Conservation (phyloP, 371 early-diverging fungal genomes). For the Mortierella sp. region DNA sequence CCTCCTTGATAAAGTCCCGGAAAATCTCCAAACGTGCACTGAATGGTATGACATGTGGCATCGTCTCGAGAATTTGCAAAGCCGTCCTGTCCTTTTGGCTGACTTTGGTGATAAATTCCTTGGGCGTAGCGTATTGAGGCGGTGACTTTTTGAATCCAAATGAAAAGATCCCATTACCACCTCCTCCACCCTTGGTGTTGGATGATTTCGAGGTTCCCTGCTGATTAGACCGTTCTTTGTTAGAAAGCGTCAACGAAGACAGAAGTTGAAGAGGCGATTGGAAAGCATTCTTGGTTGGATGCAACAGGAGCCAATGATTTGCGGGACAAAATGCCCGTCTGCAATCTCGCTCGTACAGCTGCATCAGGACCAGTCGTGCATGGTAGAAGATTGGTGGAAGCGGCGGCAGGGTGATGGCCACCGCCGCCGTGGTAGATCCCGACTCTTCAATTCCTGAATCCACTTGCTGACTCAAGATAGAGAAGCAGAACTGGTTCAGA, state of each 20-base stretch:
- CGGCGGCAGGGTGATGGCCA: conserved; percentile 4
- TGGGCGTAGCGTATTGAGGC: conserved; percentile 52
- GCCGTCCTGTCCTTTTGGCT: conserved; percentile 64
- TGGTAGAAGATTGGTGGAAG: conserved; percentile 62
- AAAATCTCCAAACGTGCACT: conserved; percentile 83
- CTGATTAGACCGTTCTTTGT: conserved; percentile 19
- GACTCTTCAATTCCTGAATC: neutral
- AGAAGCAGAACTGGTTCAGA: conserved; percentile 76
- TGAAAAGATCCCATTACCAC: conserved; percentile 25
- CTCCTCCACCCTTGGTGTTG: conserved; percentile 12
- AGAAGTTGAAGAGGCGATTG: conserved; percentile 41
- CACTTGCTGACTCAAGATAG: conserved; percentile 59
- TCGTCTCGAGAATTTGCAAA: conserved; percentile 74
- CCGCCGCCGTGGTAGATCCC: neutral
- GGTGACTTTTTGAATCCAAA: conserved; percentile 36
- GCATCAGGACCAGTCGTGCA: conserved; percentile 73
- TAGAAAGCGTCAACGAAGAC: conserved; percentile 50
- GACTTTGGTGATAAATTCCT: conserved; percentile 44
- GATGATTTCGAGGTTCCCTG: neutral
- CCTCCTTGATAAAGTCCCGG: conserved; percentile 74
- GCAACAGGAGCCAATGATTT: conserved; percentile 78
- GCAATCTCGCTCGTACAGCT: conserved; percentile 81
- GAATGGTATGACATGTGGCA: conserved; percentile 90
- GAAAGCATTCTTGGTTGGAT: conserved; percentile 47
- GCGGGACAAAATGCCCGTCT: conserved; percentile 76